Evolutionary conservation across 805 yeast genomes (phyloP).

Genomic region (Kluyveromyces starmeri): DNA sequence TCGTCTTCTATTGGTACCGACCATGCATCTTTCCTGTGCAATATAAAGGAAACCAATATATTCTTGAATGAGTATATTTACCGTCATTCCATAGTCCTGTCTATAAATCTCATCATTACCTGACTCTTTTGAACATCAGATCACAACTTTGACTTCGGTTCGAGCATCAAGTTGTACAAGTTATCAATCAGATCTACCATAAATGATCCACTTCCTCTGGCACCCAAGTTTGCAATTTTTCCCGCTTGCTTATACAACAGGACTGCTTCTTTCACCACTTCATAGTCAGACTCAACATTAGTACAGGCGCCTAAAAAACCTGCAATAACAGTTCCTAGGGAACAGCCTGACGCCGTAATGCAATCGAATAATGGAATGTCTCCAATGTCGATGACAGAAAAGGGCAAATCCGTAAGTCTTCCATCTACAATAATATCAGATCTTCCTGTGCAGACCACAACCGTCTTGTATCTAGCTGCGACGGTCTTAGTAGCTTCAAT

Average conservation of each 20-base stretch:
- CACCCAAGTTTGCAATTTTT: constrained; percentile 35
- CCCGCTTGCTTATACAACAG: constrained; percentile 55
- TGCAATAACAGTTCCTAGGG: constrained; percentile 66
- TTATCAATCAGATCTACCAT: constrained; percentile 25
- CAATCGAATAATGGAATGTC: constrained; percentile 55
- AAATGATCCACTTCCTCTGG: constrained; percentile 32
- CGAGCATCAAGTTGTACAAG: constrained; percentile 5
- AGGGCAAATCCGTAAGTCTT: constrained; percentile 21
- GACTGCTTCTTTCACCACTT: constrained; percentile 48
- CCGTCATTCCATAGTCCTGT: too few relatives aligned
- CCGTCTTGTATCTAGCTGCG: constrained; percentile 42
- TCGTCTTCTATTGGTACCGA: too few relatives aligned
- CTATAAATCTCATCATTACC: too few relatives aligned
- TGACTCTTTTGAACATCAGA: too few relatives aligned
- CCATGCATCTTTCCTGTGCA: background rate
- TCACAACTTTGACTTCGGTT: too few relatives aligned
- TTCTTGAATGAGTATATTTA: too few relatives aligned
- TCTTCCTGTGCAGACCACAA: constrained; percentile 67
- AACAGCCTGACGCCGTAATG: constrained; percentile 79
- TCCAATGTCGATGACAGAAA: constrained; percentile 36
- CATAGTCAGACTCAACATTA: constrained; percentile 28
- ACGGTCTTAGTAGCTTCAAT: constrained; percentile 38
- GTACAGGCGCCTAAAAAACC: constrained; percentile 43
- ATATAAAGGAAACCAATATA: too few relatives aligned
- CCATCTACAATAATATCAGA: constrained; percentile 46